Evolutionary conservation across 345 rosid genomes (phyloP), one percentile per base, ranked within the genome.

Genomic region (Arabis hirsuta): DNA sequence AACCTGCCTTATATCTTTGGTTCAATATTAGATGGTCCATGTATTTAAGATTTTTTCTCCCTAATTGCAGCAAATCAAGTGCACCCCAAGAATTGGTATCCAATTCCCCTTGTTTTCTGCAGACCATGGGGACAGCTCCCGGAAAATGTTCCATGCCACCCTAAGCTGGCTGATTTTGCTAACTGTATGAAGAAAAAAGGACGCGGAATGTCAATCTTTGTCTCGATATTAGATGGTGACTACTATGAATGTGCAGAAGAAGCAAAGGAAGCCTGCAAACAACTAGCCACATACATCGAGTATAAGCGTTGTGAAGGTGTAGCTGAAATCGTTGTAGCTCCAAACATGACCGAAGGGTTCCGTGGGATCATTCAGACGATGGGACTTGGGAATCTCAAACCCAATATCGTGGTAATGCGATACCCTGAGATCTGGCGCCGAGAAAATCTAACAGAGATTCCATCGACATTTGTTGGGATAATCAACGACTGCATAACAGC

Each of bases 91-190:
- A 96, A 96, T 62, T 96, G 99, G 98, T 96, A 96, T 60, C 99
- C 99, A 42, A 96, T 96, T 65, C 99, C 98, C 19, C 90, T 96
- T 55, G 79, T 96, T 56, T 96, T 96, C 82, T 96, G 99, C 79
- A 88, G 98, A 63, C 99, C 99, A 9, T 96, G 99, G 99, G 99
- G 98, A 54, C 87, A 88, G 84, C 92, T 96, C 50, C 99, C 99
- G 2, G 99, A 92, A 77, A 92, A 96, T 59, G 98, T 96, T 24
- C 97, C 99, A 2, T 96, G 99, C 84, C 99, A 96, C 74, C 98
- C 98, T 16, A 96, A 96, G 71, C 91, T 96, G 69, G 97, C 97
- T 6, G 99, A 96, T 80, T 96, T 96, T 80, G 97, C 99, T 1
- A 96, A 90, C 83, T 96, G 96, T 80, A 90, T 96, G 99, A 96